Percentiles rank a stretch among this genome's conserved stretches.
phyloP scores from a whole-genome alignment of 495 filamentous ascomycete species.

The Pseudoneurospora amorphoporcata region DNA sequence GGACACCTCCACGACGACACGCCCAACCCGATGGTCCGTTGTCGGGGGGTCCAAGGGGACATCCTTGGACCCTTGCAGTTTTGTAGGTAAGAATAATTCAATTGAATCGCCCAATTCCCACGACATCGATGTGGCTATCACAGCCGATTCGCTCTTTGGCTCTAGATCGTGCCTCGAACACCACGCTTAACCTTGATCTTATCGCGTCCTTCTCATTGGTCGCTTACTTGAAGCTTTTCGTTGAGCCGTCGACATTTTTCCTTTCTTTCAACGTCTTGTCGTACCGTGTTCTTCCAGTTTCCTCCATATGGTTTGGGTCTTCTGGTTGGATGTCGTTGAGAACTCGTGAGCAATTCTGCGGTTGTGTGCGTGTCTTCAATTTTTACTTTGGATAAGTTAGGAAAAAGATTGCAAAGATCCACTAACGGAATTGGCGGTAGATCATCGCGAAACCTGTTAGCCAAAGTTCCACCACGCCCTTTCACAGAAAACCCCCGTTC shows the following conservation, averaged over 20 bases:
- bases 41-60: not conserved
- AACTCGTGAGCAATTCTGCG: not conserved
- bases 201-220: slow-evolving; percentile 4
- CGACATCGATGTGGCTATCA: not conserved
- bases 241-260: not conserved
- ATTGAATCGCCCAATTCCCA: slow-evolving; percentile 7
- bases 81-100: slow-evolving; percentile 9
- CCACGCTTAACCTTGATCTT: slow-evolving; percentile 1
- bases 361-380: not conserved
- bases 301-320: not conserved
- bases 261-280: not conserved
- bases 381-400: not conserved
- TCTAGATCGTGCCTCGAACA: not conserved
- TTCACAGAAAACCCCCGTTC: not conserved
- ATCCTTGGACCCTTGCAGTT: not conserved
- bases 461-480: not conserved
- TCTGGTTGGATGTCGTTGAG: not conserved
- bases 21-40: not conserved
- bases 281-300: not conserved
- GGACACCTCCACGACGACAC: not conserved
- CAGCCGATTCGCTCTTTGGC: slow-evolving; percentile 7
- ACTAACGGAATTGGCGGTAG: not conserved
- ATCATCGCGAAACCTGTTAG: not conserved
- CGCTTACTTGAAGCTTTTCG: not conserved
- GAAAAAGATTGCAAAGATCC: not conserved